Percentiles rank a stretch among this genome's conserved stretches.
These are phyloP conservation scores for Chaetomiaceae sp. DNA, from an alignment of 2,329 filamentous ascomycete genomes.

Conservation along the genomic window DNA sequence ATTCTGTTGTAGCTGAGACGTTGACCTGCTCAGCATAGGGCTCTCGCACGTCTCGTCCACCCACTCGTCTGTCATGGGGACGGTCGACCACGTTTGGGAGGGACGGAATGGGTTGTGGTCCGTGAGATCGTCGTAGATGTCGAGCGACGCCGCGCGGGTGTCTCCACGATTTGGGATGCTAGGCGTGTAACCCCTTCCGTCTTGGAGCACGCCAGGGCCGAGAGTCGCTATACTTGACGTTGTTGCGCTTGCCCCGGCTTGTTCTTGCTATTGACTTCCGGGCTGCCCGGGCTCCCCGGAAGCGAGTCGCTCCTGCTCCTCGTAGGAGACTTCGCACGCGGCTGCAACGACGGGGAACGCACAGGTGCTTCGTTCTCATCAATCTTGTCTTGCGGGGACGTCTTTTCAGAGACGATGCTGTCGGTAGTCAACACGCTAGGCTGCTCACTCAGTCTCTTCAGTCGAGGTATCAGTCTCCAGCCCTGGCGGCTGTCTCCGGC, in stretches of 20 bases:
- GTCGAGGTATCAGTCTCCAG: neutral
- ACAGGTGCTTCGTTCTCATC: neutral
- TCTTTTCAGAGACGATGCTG: conserved; percentile 13
- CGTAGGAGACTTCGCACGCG: neutral
- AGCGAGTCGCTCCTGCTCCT: conserved; percentile 3
- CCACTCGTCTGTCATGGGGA: conserved; percentile 12
- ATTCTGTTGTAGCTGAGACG: conserved; percentile 9
- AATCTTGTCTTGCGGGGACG: neutral
- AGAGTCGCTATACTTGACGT: neutral
- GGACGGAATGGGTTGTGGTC: conserved; percentile 35
- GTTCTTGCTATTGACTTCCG: neutral
- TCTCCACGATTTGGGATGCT: conserved; percentile 1
- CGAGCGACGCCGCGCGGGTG: conserved; percentile 24
- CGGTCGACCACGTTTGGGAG: conserved; percentile 27
- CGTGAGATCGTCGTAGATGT: conserved; percentile 28
- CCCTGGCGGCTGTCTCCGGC: neutral
- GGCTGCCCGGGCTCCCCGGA: no score
- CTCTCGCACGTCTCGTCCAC: conserved; percentile 18
- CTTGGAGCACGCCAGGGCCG: neutral
- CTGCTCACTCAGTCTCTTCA: conserved; percentile 9
- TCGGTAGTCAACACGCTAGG: conserved; percentile 11
- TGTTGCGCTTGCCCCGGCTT: neutral
- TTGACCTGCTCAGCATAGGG: conserved; percentile 6
- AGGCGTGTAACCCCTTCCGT: neutral
- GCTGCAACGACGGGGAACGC: neutral